These are phyloP conservation scores for Mallotus nudiflorus DNA, from an alignment of 345 rosid genomes.

Conservation along the genomic window DNA sequence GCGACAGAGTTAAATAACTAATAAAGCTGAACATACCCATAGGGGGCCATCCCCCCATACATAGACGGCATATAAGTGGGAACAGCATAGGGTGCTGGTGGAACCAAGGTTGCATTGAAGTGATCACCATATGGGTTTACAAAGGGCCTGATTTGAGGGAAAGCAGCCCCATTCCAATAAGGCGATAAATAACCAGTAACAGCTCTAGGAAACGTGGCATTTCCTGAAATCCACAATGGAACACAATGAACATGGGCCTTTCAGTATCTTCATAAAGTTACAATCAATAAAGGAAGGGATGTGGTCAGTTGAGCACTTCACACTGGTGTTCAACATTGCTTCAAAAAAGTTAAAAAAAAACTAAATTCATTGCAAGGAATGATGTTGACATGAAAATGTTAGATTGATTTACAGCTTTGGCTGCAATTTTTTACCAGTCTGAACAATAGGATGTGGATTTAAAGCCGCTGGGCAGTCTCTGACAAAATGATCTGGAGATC, in stretches of 20 bases:
- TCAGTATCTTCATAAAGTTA: too few relatives aligned
- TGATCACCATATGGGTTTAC: constrained; percentile 33
- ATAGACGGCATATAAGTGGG: constrained; percentile 33
- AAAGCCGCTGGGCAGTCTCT: constrained; percentile 47
- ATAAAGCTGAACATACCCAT: constrained; percentile 27
- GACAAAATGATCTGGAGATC: constrained; percentile 49
- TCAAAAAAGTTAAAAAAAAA: too few relatives aligned
- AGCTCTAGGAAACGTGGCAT: constrained; percentile 33
- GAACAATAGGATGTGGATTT: constrained; percentile 33
- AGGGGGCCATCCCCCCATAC: constrained; percentile 32
- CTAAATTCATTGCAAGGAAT: not conserved
- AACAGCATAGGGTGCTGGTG: constrained; percentile 26
- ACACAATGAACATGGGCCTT: not conserved
- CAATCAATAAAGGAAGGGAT: not conserved
- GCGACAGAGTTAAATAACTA: not conserved
- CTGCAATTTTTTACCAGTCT: constrained; percentile 29
- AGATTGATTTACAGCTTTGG: not conserved
- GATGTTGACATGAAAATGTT: too few relatives aligned
- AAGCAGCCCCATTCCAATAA: constrained; percentile 35
- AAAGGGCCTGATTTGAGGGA: constrained; percentile 30
- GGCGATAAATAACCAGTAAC: constrained; percentile 30
- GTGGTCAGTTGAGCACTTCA: not conserved
- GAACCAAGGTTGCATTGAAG: constrained; percentile 31
- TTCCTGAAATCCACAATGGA: constrained; percentile 28
- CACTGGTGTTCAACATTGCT: not conserved